Evolutionary conservation across 2,329 filamentous ascomycete species (phyloP), one percentile per base, ranked within the genome.

Genomic region (Phialocephala subalpina): DNA sequence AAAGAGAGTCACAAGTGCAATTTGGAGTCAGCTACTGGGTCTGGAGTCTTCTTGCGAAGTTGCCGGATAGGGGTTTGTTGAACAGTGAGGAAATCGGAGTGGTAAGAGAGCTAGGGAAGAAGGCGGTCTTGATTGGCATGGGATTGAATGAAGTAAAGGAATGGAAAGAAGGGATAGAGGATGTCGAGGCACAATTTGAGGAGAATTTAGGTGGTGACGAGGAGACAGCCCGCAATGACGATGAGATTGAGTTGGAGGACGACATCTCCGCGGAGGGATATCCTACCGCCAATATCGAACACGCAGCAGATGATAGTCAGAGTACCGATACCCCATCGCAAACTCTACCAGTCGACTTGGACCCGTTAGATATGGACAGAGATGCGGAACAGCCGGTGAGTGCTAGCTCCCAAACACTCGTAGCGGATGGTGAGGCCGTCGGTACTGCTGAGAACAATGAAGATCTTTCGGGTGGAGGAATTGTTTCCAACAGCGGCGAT

Each of bases 1-100:
- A 85, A 84, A 55, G 85, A 84, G 58, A 86, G 85, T n/a, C 82
- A 25, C 83, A 84, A 35, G 81, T 93, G 35, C 82, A 87, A 29
- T 85, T 87, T 72, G 86, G 89, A 57, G 88, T 92, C 4, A 94
- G 93, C 66, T 85, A 88, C 18, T 98, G 95, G 95, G 82, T 92
- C 3, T 97, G 94, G 94, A 89, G 91, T 0, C 78, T 97, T 64
- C 82, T 97, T 53, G 93, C 92, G 2, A 86, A 89, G 64, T 84
- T 95, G 65, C 90, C 92, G 0, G 91, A 92, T 40, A 81, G 87
- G 11, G 93, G 93, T 1, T 89, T 92, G 77, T 81, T 97, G 76
- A 87, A 88, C 67, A 91, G 92, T 69, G 86, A 88, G 52, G 91
- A 96, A 74, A 87, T 97, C 36, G 90, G 89, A 5, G 87, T 89